These are phyloP conservation scores for Penicillium digitatum DNA, from an alignment of 2,329 filamentous ascomycete genomes.

Conservation along the genomic window DNA sequence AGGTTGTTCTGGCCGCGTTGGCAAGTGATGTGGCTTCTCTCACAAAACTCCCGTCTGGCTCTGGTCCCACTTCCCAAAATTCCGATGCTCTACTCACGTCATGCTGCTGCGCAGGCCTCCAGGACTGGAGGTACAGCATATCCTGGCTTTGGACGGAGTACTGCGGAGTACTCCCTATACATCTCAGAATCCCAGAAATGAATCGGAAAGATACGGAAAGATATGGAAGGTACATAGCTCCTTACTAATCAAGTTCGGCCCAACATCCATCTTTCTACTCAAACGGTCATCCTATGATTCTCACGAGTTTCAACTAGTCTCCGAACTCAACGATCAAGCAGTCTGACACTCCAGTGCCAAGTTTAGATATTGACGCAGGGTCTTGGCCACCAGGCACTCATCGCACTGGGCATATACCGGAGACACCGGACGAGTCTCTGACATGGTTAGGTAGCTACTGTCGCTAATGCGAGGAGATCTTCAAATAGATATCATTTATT, in stretches of 20 bases:
- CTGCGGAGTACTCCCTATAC: neutral
- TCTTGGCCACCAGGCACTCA: neutral
- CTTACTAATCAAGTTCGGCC: neutral
- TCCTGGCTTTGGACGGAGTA: neutral
- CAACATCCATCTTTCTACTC: neutral
- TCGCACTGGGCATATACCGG: neutral
- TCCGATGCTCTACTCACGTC: constrained; percentile 2
- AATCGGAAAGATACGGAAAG: neutral
- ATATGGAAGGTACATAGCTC: neutral
- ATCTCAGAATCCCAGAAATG: neutral
- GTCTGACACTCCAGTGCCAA: neutral
- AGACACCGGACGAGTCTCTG: neutral
- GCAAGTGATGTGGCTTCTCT: constrained; percentile 1
- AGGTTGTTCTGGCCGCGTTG: neutral
- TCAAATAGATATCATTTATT: neutral
- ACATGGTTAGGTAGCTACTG: neutral
- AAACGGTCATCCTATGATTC: neutral
- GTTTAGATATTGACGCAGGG: neutral
- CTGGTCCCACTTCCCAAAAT: neutral
- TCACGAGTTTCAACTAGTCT: neutral
- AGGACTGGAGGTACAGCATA: neutral
- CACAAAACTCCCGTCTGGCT: neutral
- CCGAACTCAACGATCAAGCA: neutral
- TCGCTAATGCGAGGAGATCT: neutral
- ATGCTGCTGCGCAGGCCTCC: neutral